Base-by-base conservation (phyloP, 2,329 filamentous ascomycete species). In the Phyllosticta citrichinensis region DNA sequence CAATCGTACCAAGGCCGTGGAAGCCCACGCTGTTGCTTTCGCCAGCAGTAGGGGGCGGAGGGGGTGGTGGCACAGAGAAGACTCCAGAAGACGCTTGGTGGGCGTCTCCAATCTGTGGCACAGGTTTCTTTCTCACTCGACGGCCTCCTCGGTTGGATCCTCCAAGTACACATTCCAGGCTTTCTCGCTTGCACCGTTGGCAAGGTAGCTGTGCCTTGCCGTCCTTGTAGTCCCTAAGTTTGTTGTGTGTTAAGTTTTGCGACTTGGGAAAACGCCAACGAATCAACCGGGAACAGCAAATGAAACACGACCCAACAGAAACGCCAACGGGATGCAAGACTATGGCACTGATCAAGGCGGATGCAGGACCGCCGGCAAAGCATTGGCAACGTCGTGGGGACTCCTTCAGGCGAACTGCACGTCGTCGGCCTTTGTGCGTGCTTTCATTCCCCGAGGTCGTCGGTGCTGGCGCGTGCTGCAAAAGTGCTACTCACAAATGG, bases 91-190 rank as follows among this genome's bases (percentile, higher is more conserved):
- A 55, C 60, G 60, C 55, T 68, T 66, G 33, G n/a, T 47, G 65
- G 47, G 58, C 71, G 65, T 11, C 69, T 67, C 52, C 69, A 57
- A 73, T 71, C 55, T 62, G 55, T 9, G 60, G 24, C 33, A 71
- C 55, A 2, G 73, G 69, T 62, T 81, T 81, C 67, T 81, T 50
- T 55, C 60, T 83, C 62, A 84, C 78, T 55, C 83, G 77, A 60
- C 81, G 77, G 14, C 83, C 83, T 54, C 83, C 83, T 60, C 82
- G 79, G 67, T 84, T 84, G 55, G 81, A 83, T 53, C 80, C 79
- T 8, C 81, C 82, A 20, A 85, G 76, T 11, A 85, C 77, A 68
- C 83, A 85, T 63, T 84, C 81, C 58, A 81, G 80, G 61, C 77
- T 75, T 64, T 84, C 81, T 65, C 79, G 78, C 63, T 81, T 78